Conservation (phyloP, 139 green algal species). For the Pycnococcus provasolii region DNA sequence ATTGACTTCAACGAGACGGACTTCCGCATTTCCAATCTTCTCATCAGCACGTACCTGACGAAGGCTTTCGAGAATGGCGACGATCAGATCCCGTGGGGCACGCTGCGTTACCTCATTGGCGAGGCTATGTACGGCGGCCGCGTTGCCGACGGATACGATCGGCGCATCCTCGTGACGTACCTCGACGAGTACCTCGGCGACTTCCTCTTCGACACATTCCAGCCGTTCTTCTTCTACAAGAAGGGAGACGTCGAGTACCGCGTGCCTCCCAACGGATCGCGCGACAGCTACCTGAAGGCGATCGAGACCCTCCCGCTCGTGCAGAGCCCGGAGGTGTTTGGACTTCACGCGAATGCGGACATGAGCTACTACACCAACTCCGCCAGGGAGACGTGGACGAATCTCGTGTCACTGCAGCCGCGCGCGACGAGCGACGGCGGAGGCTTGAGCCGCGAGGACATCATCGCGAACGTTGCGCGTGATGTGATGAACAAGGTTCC, state of each 20-base stretch:
- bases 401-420: constrained; percentile 68
- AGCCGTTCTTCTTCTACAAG: constrained; percentile 60
- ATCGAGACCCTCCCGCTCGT: constrained; percentile 65
- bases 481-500: constrained; percentile 63
- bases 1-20: constrained; percentile 93
- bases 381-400: constrained; percentile 61
- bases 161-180: constrained; percentile 72
- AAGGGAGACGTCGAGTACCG: constrained; percentile 40
- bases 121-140: constrained; percentile 68
- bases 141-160: constrained; percentile 69
- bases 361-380: constrained; percentile 73
- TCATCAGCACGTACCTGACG: constrained; percentile 68
- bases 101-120: constrained; percentile 78
- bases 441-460: constrained; percentile 54
- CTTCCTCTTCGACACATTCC: constrained; percentile 80
- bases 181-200: constrained; percentile 83
- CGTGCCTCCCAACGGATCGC: constrained; percentile 29
- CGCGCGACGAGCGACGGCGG: constrained; percentile 30
- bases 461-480: constrained; percentile 48
- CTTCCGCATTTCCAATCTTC: constrained; percentile 70
- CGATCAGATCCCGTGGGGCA: constrained; percentile 59
- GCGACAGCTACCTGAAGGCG: constrained; percentile 43
- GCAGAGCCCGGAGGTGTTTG: constrained; percentile 69
- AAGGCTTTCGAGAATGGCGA: constrained; percentile 52
- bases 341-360: constrained; percentile 75